Conservation (phyloP, 2,329 filamentous ascomycete genomes). For the Epicoccum sorghinum region DNA sequence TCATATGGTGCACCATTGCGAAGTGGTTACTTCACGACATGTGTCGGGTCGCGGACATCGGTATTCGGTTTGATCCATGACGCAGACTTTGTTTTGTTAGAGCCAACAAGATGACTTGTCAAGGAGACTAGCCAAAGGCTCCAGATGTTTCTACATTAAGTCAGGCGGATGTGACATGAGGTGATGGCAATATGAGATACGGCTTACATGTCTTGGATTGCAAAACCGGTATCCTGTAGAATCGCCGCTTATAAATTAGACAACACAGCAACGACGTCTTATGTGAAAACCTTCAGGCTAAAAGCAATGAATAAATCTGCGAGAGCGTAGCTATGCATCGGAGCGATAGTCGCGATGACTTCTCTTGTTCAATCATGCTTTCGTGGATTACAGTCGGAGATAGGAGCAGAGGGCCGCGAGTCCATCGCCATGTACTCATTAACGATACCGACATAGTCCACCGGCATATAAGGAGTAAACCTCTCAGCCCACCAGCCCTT, state of each 20-base stretch:
- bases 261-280: not conserved
- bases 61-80: no score
- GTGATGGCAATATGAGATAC: not conserved
- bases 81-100: no score
- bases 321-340: not conserved
- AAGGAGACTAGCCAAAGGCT: no score
- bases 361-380: not conserved
- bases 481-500: constrained; percentile 29
- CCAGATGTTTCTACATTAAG: no score
- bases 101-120: no score
- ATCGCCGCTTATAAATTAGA: constrained; percentile 2
- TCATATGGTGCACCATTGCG: no score
- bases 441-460: constrained; percentile 35
- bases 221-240: not conserved
- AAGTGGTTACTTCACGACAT: no score
- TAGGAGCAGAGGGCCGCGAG: not conserved
- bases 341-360: not conserved
- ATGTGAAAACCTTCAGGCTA: not conserved
- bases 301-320: not conserved
- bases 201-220: not conserved
- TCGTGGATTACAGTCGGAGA: not conserved
- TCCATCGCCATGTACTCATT: constrained; percentile 27
- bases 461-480: constrained; percentile 30
- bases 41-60: no score
- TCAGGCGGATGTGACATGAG: not conserved